Conservation (phyloP, 768 basidiomycete genomes). For the Kwoniella mangroviensis region DNA sequence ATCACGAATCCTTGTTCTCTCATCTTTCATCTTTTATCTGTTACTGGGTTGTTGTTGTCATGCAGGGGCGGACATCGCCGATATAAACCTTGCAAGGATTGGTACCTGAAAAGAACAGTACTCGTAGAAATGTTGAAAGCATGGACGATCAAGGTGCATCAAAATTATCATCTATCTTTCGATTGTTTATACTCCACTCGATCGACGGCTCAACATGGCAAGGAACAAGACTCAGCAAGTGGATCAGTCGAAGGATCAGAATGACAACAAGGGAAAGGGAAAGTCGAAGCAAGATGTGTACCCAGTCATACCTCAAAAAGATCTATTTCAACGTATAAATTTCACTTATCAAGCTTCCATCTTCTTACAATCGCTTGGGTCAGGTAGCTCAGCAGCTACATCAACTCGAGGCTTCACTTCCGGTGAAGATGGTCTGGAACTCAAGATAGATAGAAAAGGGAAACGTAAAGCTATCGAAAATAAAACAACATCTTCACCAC, state of each 20-base stretch:
- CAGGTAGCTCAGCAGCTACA: background rate
- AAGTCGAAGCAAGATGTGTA: background rate
- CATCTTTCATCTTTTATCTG: too few relatives aligned
- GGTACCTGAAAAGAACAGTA: too few relatives aligned
- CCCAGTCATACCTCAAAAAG: slow-evolving; percentile 28
- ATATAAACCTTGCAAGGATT: background rate
- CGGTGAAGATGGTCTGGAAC: background rate
- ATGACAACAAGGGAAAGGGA: slow-evolving; percentile 1
- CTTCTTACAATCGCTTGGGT: slow-evolving; percentile 28
- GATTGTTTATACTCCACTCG: background rate
- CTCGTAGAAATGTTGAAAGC: too few relatives aligned
- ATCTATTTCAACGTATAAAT: slow-evolving; percentile 33
- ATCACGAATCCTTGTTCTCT: slow-evolving; percentile 1
- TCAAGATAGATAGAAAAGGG: slow-evolving; percentile 25
- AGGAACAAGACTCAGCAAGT: background rate
- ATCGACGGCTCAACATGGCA: background rate
- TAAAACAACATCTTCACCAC: background rate
- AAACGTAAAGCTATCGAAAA: slow-evolving; percentile 12
- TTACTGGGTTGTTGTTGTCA: background rate
- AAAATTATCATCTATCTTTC: background rate
- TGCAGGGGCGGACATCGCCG: slow-evolving; percentile 5
- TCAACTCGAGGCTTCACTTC: background rate
- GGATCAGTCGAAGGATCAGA: background rate
- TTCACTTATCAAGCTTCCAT: slow-evolving; percentile 33
- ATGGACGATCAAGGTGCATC: too few relatives aligned